Evolutionary conservation across 306 rosid species (phyloP), one percentile per base, ranked within the genome.

Genomic region (Mimosa pudica): DNA sequence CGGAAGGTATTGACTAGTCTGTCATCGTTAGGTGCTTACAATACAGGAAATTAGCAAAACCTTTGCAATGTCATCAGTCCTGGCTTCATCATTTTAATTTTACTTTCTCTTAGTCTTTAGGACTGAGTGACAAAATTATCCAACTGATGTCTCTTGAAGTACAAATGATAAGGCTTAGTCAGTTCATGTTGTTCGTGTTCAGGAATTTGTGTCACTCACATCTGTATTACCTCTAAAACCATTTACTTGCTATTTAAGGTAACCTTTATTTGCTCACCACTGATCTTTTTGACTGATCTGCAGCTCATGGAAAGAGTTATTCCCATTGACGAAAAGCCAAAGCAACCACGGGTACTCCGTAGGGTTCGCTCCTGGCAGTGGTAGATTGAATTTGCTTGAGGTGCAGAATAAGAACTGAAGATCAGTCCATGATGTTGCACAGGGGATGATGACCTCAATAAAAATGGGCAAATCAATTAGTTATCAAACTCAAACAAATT

Each of bases 241-340:
- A 20, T 63, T n/a, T 71, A 36, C 35, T 54, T 46, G 82, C 70
- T 68, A 47, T 64, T 33, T 11, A 65, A 70, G 24, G 66, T 38
- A n/a, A 41, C 58, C 51, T 16, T 4, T 78, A 47, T 60, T 51
- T 61, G 76, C 51, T 66, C 42, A 48, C 14, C 24, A 64, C 75
- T 85, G 46, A 79, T 68, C 58, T 74, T 66, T 24, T 70, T 75
- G 38, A 48, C 76, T 58, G 75, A 36, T 83, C 33, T 84, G 91
- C 93, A 95, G 98, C 86, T 95, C 68, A 91, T 92, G 94, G 96
- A 92, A 79, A 87, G 89, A 16, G 79, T 95, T 48, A 87, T 95
- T 49, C 98, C 97, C 7, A 35, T 90, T 45, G 92, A 75, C 46
- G 97, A 95, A 85, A 89, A 89, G 90, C 92, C 81, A 80, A 82